Base-by-base conservation (phyloP, 1,284 basidiomycete genomes). In the Cutaneotrichosporon sp. region DNA sequence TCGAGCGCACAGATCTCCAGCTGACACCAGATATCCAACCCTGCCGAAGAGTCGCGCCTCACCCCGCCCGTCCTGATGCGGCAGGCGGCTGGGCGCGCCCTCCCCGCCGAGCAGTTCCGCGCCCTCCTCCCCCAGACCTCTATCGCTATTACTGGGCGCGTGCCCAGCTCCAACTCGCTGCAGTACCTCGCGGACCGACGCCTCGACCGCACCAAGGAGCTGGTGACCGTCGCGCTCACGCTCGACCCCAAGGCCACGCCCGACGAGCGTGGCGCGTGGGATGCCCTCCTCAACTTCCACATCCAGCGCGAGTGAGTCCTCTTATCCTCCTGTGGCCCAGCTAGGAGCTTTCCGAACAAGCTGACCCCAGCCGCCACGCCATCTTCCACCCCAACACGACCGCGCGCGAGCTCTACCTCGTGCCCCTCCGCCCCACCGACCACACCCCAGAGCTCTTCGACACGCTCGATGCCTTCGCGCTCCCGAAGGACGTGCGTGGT, bases 361-460 rank as follows among this genome's bases (percentile, higher is more conserved):
- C 67, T 70, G 58, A 69, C 36, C 13, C 18, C 74, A 93, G 91
- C 61, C 91, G 92, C 24, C 90, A 94, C 76, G 92, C 89, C 10
- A 83, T 94, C 14, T 85, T 91, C 38, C 91, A 91, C 66, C 92
- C 92, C 13, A 93, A 91, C 87, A 89, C 89, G 13, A 36, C 62
- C 20, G 90, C 92, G 31, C 88, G 89, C 66, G 94, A 97, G 75
- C 79, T 95, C 34, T 97, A 97, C 72, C 84, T 95, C 62, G 85
- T 95, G 22, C 94, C 94, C 1, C 78, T 97, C 7, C 81, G 84
- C 20, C 84, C 89, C 16, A 82, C 80, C 27, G 85, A 89, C 54
- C 82, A 87, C 0, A 78, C 49, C 18, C 56, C 56, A 24, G 56
- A 51, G 25, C n/a, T 58, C 11, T 84, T 95, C 64, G 90, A 94